phyloP scores from a whole-genome alignment of 2,329 filamentous ascomycete genomes.

The Stylonectria norvegica region DNA sequence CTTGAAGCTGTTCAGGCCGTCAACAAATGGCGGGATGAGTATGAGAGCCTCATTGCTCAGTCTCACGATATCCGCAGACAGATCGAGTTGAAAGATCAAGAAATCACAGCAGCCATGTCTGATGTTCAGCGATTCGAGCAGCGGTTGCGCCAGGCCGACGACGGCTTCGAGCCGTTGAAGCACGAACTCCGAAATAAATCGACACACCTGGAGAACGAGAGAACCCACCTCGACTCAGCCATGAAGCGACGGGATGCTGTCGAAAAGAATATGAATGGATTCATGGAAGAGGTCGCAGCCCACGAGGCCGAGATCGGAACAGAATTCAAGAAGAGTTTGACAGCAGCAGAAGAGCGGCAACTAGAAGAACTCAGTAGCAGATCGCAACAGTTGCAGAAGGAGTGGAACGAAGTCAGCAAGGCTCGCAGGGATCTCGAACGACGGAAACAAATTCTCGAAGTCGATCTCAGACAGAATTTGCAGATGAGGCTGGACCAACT shows the following conservation, averaged over 20 bases:
- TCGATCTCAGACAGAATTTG: conserved; percentile 85
- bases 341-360: conserved; percentile 74
- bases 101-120: conserved; percentile 82
- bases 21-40: conserved; percentile 70
- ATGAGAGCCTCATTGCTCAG: conserved; percentile 63
- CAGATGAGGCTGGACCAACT: conserved; percentile 84
- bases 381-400: conserved; percentile 70
- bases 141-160: conserved; percentile 71
- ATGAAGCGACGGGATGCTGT: conserved; percentile 62
- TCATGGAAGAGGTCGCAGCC: conserved; percentile 70
- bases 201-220: conserved; percentile 69
- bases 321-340: conserved; percentile 89
- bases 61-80: conserved; percentile 64
- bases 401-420: conserved; percentile 72
- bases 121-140: conserved; percentile 81
- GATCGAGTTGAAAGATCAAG: conserved; percentile 77
- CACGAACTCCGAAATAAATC: conserved; percentile 74
- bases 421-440: conserved; percentile 74
- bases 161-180: conserved; percentile 75
- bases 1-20: conserved; percentile 79
- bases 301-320: conserved; percentile 78
- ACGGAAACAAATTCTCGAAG: conserved; percentile 78
- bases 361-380: conserved; percentile 67
- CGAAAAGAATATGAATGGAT: conserved; percentile 69
- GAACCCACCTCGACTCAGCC: conserved; percentile 70